Base-by-base conservation (phyloP, 163 green algal genomes). In the Trebouxiophyceae sp. region DNA sequence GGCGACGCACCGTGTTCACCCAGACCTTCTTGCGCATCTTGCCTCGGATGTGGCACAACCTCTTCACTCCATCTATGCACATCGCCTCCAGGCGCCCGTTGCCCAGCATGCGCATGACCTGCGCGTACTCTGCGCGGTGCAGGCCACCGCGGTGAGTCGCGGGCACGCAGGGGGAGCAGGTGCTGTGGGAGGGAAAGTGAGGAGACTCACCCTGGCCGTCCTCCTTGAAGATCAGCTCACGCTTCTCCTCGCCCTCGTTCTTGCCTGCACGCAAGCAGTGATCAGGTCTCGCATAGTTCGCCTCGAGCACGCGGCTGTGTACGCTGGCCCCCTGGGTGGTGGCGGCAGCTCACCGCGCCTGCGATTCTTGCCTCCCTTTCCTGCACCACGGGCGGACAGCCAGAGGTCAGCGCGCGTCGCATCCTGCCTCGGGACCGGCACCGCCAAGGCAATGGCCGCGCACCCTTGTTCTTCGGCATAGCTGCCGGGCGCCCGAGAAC, bases 21-120 rank as follows among this genome's bases (percentile, higher is more conserved):
- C 90, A 91, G 12, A 98, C 93, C 84, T 99, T 99, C 79, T 99
- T 99, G 16, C 95, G 77, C 94, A 99, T 99, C 83, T 99, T 99
- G 60, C 95, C 95, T 58, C 95, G 86, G 67, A 99, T 99, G 78
- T 99, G 93, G 71, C 94, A 99, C 34, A 99, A 72, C 34, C 95
- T 82, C 78, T 99, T 98, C 29, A 91, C 84, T 33, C 89, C 87
- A 79, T 99, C 95, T 57, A 99, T 98, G 86, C 95, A 99, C 72
- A 96, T 86, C 16, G 93, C 91, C 69, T 98, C 93, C 55, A 98
- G 77, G 28, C 95, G 87, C 2, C 94, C 94, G 77, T 99, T 99
- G 12, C 95, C 95, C 47, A 99, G 87, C 95, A 99, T 99, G 56
- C 91, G 82, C 60, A 97, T 70, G 7, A 98, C 93, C 69, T 97